A percentile compares a stretch with the other conserved stretches of the same genome.
These are phyloP conservation scores for Gentiana macrophylla DNA, from an alignment of 257 asterid species.

Conservation along the genomic window DNA sequence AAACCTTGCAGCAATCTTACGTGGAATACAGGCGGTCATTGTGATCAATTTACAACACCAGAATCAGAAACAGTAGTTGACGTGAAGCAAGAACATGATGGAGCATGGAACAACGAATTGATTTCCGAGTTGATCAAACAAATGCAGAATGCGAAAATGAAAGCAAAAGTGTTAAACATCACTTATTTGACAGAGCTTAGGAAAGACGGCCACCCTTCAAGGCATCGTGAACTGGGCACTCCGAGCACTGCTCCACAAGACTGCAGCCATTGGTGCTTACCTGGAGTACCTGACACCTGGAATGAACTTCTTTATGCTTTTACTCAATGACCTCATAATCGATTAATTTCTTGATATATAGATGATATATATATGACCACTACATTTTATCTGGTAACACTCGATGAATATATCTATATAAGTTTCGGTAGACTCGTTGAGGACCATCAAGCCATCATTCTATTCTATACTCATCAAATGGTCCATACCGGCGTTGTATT, in stretches of 20 bases:
- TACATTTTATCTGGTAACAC: too few species aligned
- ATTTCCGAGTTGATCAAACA: constrained; percentile 21
- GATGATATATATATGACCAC: too few species aligned
- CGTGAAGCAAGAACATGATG: constrained; percentile 21
- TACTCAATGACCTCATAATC: too few species aligned
- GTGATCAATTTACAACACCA: constrained; percentile 29
- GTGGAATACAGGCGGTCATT: constrained; percentile 40
- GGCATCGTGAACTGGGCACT: constrained; percentile 59
- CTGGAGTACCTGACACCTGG: constrained; percentile 87
- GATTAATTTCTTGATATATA: too few species aligned
- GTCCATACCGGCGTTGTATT: too few species aligned
- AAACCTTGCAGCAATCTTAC: constrained; percentile 29
- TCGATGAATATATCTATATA: too few species aligned
- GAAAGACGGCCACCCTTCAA: constrained; percentile 74
- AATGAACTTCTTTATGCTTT: constrained; percentile 34
- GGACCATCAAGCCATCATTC: too few species aligned
- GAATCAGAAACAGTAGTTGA: constrained; percentile 16
- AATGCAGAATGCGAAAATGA: constrained; percentile 22
- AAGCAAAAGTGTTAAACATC: constrained; percentile 34
- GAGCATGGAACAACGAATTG: constrained; percentile 23
- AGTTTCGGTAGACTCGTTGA: too few species aligned
- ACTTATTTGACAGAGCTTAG: constrained; percentile 55
- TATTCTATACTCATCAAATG: too few species aligned
- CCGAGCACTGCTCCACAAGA: constrained; percentile 55
- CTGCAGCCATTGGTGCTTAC: constrained; percentile 94